phyloP scores from a whole-genome alignment of 2,329 filamentous ascomycete genomes.

The Monilinia fructigena region DNA sequence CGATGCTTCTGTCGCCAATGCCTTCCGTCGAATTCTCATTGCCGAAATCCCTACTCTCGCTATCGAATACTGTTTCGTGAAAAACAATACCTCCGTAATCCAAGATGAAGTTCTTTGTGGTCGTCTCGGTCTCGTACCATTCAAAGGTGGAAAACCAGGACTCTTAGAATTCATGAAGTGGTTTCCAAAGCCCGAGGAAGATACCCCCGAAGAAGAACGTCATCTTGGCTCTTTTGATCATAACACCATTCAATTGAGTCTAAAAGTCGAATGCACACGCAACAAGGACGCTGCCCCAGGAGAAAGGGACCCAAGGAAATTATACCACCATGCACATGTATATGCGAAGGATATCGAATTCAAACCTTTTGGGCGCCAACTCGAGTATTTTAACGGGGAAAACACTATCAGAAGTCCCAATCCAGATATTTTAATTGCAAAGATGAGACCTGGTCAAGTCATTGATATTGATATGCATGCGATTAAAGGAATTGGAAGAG shows the following conservation, averaged over 20 bases:
- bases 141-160: conserved; percentile 75
- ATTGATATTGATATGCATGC: conserved; percentile 89
- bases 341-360: conserved; percentile 79
- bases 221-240: conserved; percentile 65
- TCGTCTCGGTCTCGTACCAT: conserved; percentile 84
- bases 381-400: conserved; percentile 64
- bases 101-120: conserved; percentile 96
- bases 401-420: conserved; percentile 73
- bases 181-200: conserved; percentile 69
- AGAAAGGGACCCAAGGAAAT: conserved; percentile 77
- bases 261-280: conserved; percentile 77
- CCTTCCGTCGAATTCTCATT: conserved; percentile 93
- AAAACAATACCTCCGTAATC: conserved; percentile 96
- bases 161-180: conserved; percentile 77
- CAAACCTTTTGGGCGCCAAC: conserved; percentile 71
- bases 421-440: conserved; percentile 90
- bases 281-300: conserved; percentile 68
- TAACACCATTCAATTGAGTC: conserved; percentile 79
- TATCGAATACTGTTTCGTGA: conserved; percentile 88
- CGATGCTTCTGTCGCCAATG: conserved; percentile 92
- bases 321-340: conserved; percentile 82
- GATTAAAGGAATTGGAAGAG: conserved; percentile 88
- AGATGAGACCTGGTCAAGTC: conserved; percentile 85
- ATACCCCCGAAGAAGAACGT: conserved; percentile 54
- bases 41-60: conserved; percentile 92